These are phyloP conservation scores for Vicia sativa DNA, from an alignment of 306 rosid species.

Conservation along the genomic window DNA sequence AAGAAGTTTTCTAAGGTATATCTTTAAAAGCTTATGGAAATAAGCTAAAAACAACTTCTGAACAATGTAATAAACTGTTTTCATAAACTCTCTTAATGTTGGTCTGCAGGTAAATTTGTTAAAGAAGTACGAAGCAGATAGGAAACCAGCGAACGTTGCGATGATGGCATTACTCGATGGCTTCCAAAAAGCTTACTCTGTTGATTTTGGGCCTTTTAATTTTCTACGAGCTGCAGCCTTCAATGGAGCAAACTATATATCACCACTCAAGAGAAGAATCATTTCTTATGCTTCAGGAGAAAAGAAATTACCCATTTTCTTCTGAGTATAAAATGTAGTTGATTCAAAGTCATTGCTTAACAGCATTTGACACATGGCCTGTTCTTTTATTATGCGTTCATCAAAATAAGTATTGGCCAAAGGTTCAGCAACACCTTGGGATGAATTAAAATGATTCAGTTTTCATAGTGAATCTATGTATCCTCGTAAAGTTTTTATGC, in stretches of 20 bases:
- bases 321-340: conserved; percentile 34
- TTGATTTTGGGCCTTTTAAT: conserved; percentile 90
- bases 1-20: neutral
- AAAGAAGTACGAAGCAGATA: conserved; percentile 81
- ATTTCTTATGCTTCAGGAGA: conserved; percentile 94
- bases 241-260: conserved; percentile 66
- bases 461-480: too few species aligned
- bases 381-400: neutral
- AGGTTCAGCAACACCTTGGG: neutral
- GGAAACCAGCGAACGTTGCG: conserved; percentile 62
- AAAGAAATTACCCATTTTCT: conserved; percentile 68
- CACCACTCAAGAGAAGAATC: conserved; percentile 79
- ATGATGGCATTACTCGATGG: conserved; percentile 93
- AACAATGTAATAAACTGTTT: neutral
- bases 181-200: conserved; percentile 80
- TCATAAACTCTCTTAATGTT: neutral
- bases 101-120: conserved; percentile 64
- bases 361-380: conserved; percentile 7
- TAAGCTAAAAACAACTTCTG: neutral
- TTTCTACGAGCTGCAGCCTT: conserved; percentile 76
- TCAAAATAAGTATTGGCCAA: conserved; percentile 22
- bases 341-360: neutral
- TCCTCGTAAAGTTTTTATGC: too few species aligned
- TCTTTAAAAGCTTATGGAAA: neutral
- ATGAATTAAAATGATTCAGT: too few species aligned